A percentile compares a stretch with the other conserved stretches of the same genome.
Conservation (phyloP, 768 basidiomycete species). For the Tricholoma flavovirens region DNA sequence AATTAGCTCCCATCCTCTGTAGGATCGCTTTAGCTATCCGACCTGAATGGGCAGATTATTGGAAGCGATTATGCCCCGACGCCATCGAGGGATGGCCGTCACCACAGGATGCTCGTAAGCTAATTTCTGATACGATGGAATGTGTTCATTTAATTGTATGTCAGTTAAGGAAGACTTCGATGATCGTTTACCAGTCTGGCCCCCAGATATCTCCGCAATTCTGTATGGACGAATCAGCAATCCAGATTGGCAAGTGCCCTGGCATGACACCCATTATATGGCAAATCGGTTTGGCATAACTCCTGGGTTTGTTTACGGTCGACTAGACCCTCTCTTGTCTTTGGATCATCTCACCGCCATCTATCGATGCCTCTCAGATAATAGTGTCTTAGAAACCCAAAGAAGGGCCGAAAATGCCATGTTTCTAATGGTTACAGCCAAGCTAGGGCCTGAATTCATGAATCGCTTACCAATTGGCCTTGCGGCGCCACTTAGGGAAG, state of each 20-base stretch:
- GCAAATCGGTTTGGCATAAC: slow-evolving; percentile 42
- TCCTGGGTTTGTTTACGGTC: slow-evolving; percentile 58
- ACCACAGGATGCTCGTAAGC: slow-evolving; percentile 35
- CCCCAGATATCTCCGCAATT: slow-evolving; percentile 69
- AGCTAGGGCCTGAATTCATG: slow-evolving; percentile 43
- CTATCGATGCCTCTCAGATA: slow-evolving; percentile 58
- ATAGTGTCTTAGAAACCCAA: slow-evolving; percentile 41
- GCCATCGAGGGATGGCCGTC: slow-evolving; percentile 57
- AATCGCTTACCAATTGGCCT: slow-evolving; percentile 62
- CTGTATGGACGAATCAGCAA: slow-evolving; percentile 56
- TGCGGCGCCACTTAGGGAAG: slow-evolving; percentile 77
- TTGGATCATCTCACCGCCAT: slow-evolving; percentile 49
- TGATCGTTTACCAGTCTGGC: slow-evolving; percentile 70
- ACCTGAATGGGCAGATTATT: slow-evolving; percentile 90
- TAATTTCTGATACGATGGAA: background rate
- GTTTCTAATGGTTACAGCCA: slow-evolving; percentile 44
- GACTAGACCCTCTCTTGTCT: slow-evolving; percentile 49
- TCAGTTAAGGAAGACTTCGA: slow-evolving; percentile 48
- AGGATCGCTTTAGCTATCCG: slow-evolving; percentile 56
- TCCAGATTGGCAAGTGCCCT: slow-evolving; percentile 62
- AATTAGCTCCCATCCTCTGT: slow-evolving; percentile 60
- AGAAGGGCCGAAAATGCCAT: slow-evolving; percentile 67
- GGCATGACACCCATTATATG: slow-evolving; percentile 43
- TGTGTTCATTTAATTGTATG: slow-evolving; percentile 9
- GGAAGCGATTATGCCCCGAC: slow-evolving; percentile 76